Conservation (phyloP, 768 basidiomycete species). For the Lactarius indigo region DNA sequence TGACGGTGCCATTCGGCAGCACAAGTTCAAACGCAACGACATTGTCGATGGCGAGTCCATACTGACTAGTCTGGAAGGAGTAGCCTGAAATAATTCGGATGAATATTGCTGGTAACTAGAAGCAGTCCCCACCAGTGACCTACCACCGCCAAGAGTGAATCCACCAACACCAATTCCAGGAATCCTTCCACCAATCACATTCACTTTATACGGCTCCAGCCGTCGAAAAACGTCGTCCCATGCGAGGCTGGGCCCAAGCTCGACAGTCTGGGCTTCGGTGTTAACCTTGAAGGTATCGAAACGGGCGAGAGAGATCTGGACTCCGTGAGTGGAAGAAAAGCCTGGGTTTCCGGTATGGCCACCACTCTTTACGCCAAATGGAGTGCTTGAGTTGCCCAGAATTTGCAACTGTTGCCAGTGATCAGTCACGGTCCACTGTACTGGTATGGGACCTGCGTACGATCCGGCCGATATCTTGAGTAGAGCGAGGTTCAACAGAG, state of each 20-base stretch:
- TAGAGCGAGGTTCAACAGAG: not conserved
- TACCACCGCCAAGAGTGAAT: not conserved
- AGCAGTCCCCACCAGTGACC: not conserved
- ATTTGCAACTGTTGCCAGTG: not conserved
- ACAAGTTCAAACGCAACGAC: slow-evolving; percentile 51
- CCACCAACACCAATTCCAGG: not conserved
- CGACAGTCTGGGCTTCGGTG: not conserved
- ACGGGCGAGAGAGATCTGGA: not conserved
- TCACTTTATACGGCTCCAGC: not conserved
- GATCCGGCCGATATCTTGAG: not conserved
- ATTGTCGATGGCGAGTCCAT: slow-evolving; percentile 51
- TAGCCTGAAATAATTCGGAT: slow-evolving; percentile 41
- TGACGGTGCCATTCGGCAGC: slow-evolving; percentile 45
- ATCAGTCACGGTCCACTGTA: not conserved
- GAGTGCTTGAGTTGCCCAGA: not conserved
- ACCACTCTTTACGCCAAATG: not conserved
- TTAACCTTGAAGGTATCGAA: not conserved
- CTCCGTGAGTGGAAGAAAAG: not conserved
- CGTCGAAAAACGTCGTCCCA: not conserved
- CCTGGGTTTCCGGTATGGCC: not conserved
- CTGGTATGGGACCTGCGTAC: not conserved
- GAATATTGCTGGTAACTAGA: not conserved
- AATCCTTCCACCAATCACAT: not conserved
- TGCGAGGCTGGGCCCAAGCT: not conserved
- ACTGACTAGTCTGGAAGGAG: slow-evolving; percentile 55